Base-by-base conservation (phyloP, 805 yeast species). In the Candida tallmaniae region DNA sequence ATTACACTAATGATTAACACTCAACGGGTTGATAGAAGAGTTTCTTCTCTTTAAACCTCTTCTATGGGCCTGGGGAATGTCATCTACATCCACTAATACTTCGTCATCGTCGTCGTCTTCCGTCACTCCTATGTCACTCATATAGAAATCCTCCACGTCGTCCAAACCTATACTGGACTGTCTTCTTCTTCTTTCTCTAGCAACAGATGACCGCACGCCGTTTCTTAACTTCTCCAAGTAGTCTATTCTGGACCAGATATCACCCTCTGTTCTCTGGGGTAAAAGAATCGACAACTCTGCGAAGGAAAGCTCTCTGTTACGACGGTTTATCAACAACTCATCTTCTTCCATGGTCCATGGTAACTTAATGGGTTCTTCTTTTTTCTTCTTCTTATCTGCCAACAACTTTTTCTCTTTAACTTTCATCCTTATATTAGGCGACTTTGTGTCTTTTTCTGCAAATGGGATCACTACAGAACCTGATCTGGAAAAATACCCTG, bases 271-370 rank as follows among this genome's bases (percentile, higher is more conserved):
- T 43, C 86, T 73, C 38, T 71, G 73, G 11, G 93, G 90, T 27
- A 87, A 62, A 34, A 87, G 58, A 22, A 86, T 79, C 11, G 82
- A 71, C 24, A 87, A 62, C 57, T 87, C 96, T 12, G 80, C 82
- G 48, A 82, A 69, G 22, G 82, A 73, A 26, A 87, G 59, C 36
- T 80, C 81, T 44, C 78, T 62, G 32, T 73, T 61, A 7, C 75
- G 58, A 33, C 83, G 64, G 39, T 74, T 66, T 30, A 71, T 70
- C 27, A 76, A 47, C 24, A 86, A 54, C 41, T 79, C 83, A 56
- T 86, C 95, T 56, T 86, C 95, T 34, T 83, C 93, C 47, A 62
- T 58, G 2, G 73, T 58, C 78, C 78, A 74, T 1, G 73, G 69
- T 24, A 66, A 55, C 28, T 53, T 54, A 23, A 56, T 42, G 11